Percentiles rank a stretch among this genome's conserved stretches.
Conservation (phyloP, 768 basidiomycete species). For the Rhodotorula graminis region DNA sequence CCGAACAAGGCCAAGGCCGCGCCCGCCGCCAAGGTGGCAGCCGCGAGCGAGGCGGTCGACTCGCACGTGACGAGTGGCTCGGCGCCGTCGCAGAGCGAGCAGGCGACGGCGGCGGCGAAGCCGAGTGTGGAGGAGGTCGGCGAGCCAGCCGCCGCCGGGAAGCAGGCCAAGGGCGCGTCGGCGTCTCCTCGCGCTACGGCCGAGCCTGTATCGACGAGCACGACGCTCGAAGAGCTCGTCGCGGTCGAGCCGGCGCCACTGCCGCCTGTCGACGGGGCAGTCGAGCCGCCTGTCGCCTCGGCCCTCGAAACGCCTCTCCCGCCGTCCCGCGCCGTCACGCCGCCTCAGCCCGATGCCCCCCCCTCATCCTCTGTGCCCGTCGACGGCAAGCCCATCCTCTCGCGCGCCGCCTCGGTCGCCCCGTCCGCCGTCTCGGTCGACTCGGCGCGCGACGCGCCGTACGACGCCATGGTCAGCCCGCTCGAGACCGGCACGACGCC, state of each 20-base stretch:
- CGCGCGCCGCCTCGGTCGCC: slow-evolving; percentile 16
- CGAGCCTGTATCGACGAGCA: too few species aligned
- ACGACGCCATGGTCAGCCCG: slow-evolving; percentile 36
- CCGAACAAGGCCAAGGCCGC: not conserved
- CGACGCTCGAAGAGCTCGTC: too few species aligned
- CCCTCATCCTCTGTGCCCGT: too few species aligned
- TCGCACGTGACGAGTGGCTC: not conserved
- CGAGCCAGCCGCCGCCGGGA: too few species aligned
- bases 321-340: slow-evolving; percentile 8
- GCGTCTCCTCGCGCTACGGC: too few species aligned
- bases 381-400: not conserved
- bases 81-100: too few species aligned
- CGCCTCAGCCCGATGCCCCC: not conserved
- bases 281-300: not conserved
- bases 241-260: not conserved
- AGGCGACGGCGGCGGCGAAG: too few species aligned
- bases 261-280: not conserved
- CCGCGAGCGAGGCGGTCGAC: not conserved
- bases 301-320: slow-evolving; percentile 20
- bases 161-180: too few species aligned
- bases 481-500: slow-evolving; percentile 23
- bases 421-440: slow-evolving; percentile 2
- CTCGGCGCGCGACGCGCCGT: not conserved
- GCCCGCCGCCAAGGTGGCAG: too few species aligned
- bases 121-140: too few species aligned